Percentiles rank a stretch among this genome's conserved stretches.
These are phyloP conservation scores for Typha latifolia DNA, from an alignment of 176 grass and related monocot species.

Conservation along the genomic window DNA sequence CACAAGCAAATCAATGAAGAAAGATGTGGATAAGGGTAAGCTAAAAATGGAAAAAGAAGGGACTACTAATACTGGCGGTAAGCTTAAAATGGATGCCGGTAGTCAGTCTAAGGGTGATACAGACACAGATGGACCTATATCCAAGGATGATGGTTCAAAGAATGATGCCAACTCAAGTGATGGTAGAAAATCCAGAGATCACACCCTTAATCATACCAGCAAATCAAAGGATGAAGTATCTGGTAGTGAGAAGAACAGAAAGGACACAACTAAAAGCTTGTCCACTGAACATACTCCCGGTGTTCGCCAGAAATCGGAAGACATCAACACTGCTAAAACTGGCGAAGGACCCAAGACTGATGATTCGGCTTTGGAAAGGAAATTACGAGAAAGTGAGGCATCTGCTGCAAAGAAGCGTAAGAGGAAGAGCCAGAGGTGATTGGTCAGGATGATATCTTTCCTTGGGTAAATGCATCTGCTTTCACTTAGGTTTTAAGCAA, in stretches of 20 bases:
- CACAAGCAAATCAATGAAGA: slow-evolving; percentile 20
- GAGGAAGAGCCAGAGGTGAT: slow-evolving; percentile 24
- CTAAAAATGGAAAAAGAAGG: background rate
- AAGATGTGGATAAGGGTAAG: slow-evolving; percentile 15
- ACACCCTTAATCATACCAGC: slow-evolving; percentile 18
- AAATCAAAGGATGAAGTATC: slow-evolving; percentile 35
- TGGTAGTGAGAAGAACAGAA: slow-evolving; percentile 15
- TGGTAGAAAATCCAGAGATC: slow-evolving; percentile 11
- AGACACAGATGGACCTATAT: slow-evolving; percentile 14
- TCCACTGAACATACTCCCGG: slow-evolving; percentile 30
- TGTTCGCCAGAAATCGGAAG: slow-evolving; percentile 23
- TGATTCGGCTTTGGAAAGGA: slow-evolving; percentile 21
- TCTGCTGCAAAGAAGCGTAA: slow-evolving; percentile 28
- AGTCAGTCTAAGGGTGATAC: slow-evolving; percentile 21
- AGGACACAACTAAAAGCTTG: slow-evolving; percentile 14
- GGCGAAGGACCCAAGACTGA: slow-evolving; percentile 27
- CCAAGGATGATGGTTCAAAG: slow-evolving; percentile 18
- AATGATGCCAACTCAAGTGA: background rate
- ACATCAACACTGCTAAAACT: background rate
- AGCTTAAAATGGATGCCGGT: slow-evolving; percentile 25
- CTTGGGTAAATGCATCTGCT: slow-evolving; percentile 15
- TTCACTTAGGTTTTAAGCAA: background rate
- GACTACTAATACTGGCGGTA: slow-evolving; percentile 12
- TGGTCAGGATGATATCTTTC: background rate
- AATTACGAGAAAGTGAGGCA: slow-evolving; percentile 14